A percentile compares a stretch with the other conserved stretches of the same genome.
phyloP scores from a whole-genome alignment of 2,329 filamentous ascomycete species.

The Trichothecium roseum region DNA sequence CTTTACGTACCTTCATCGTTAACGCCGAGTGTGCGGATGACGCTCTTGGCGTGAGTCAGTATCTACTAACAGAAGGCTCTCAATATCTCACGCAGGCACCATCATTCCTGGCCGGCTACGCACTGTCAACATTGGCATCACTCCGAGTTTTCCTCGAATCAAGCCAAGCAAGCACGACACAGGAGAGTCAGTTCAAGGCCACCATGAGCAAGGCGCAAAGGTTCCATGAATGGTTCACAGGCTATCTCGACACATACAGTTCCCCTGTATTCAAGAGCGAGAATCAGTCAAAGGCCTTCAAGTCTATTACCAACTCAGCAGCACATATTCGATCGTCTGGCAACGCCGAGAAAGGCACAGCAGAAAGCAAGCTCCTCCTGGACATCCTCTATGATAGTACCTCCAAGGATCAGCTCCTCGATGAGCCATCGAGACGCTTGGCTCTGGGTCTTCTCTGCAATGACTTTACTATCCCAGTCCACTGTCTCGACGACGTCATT shows the following conservation, averaged over 20 bases:
- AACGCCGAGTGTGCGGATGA: conserved; percentile 87
- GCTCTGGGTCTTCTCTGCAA: conserved; percentile 65
- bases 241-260: conserved; percentile 54
- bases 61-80: conserved; percentile 62
- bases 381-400: conserved; percentile 67
- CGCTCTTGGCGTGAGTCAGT: conserved; percentile 75
- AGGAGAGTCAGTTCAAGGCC: conserved; percentile 69
- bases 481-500: conserved; percentile 51
- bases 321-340: conserved; percentile 56
- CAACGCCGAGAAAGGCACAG: conserved; percentile 56
- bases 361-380: conserved; percentile 73
- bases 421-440: conserved; percentile 56
- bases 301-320: conserved; percentile 57
- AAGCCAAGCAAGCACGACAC: conserved; percentile 67
- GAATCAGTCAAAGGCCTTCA: conserved; percentile 46
- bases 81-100: conserved; percentile 54
- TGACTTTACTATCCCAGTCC: conserved; percentile 51
- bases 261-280: conserved; percentile 40
- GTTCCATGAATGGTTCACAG: conserved; percentile 72
- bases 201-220: conserved; percentile 65
- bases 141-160: conserved; percentile 66
- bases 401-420: conserved; percentile 53
- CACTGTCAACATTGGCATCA: conserved; percentile 69
- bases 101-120: conserved; percentile 71
- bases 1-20: conserved; percentile 66